Conservation (phyloP, 441 rosid species). For the Erysimum cheiri region DNA sequence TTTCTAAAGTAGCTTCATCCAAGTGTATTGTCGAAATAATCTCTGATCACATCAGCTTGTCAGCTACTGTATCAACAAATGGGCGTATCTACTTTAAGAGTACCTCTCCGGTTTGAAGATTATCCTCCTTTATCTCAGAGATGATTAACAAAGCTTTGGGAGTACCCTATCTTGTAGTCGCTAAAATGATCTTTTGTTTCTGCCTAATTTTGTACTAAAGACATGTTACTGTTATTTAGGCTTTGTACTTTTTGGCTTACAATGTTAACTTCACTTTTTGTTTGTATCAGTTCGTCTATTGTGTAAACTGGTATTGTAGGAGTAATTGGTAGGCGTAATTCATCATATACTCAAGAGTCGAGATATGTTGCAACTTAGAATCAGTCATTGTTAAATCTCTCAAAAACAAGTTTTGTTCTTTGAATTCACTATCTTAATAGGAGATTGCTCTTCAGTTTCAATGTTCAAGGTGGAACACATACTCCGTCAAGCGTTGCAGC, state of each 20-base stretch:
- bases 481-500: constrained; percentile 84
- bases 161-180: neutral
- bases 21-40: constrained; percentile 30
- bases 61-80: constrained; percentile 7
- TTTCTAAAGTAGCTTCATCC: constrained; percentile 15
- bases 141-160: neutral
- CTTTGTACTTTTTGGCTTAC: neutral
- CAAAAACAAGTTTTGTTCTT: constrained; percentile 1
- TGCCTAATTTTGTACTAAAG: neutral
- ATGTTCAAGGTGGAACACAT: constrained; percentile 92
- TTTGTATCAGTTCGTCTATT: neutral
- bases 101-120: neutral
- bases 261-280: neutral
- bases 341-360: neutral
- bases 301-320: neutral
- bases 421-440: neutral
- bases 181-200: neutral
- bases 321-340: neutral
- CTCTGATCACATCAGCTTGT: constrained; percentile 29
- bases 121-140: neutral
- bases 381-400: constrained; percentile 14
- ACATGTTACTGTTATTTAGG: neutral
- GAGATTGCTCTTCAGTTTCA: constrained; percentile 33
- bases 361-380: neutral
- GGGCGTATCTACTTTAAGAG: neutral